Evolutionary conservation across 805 yeast genomes (phyloP).

Genomic region (Wickerhamiella kurtzmanii): DNA sequence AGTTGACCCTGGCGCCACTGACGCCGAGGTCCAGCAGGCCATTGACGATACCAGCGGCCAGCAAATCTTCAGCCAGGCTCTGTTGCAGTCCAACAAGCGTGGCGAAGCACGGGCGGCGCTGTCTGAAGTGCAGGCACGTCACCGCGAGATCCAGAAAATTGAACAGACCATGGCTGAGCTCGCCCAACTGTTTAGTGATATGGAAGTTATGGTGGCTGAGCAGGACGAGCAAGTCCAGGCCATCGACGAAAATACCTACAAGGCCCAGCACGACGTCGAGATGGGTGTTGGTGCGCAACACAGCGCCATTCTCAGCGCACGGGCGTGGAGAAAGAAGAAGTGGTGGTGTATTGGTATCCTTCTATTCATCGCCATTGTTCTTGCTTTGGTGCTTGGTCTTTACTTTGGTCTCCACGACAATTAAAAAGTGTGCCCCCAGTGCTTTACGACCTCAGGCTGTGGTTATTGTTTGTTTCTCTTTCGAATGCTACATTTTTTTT

Average conservation of each 20-base stretch:
- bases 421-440: too few species aligned
- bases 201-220: constrained; percentile 92
- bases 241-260: constrained; percentile 64
- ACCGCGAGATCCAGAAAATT: constrained; percentile 84
- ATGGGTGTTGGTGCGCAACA: constrained; percentile 89
- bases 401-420: constrained; percentile 12
- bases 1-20: constrained; percentile 40
- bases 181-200: constrained; percentile 85
- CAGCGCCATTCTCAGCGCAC: constrained; percentile 78
- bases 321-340: constrained; percentile 81
- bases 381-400: constrained; percentile 14
- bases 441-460: too few species aligned
- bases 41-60: constrained; percentile 70
- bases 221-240: constrained; percentile 81
- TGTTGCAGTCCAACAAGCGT: constrained; percentile 27
- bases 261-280: constrained; percentile 83
- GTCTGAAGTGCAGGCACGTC: constrained; percentile 91
- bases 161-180: constrained; percentile 93
- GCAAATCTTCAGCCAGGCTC: constrained; percentile 88
- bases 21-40: constrained; percentile 71
- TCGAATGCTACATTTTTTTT: too few species aligned
- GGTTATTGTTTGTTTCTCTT: too few species aligned
- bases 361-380: constrained; percentile 21
- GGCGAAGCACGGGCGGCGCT: constrained; percentile 85
- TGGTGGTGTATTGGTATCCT: constrained; percentile 49